phyloP scores from a whole-genome alignment of 495 filamentous ascomycete genomes.

The Daldinia caldariorum region DNA sequence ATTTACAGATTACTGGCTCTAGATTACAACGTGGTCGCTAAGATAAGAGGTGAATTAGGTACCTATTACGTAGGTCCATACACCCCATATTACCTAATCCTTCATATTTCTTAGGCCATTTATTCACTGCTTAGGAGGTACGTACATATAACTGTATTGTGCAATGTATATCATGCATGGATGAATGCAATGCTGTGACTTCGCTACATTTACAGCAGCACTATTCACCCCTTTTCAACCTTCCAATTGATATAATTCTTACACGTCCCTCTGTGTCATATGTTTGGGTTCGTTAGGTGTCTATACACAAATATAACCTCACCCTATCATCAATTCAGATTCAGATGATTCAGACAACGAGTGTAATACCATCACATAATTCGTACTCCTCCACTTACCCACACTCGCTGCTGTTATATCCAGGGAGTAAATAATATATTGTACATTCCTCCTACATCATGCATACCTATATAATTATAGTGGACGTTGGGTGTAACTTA shows the following conservation, averaged over 20 bases:
- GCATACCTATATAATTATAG: too few species aligned
- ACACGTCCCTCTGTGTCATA: too few species aligned
- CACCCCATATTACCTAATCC: constrained; percentile 7
- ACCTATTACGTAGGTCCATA: constrained; percentile 29
- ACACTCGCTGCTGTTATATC: background rate
- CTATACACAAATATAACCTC: too few species aligned
- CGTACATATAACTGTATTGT: too few species aligned
- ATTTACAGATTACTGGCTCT: background rate
- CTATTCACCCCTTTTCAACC: background rate
- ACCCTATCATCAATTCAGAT: background rate
- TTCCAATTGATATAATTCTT: background rate
- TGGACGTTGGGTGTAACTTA: background rate
- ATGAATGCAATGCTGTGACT: background rate
- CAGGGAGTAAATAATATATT: too few species aligned
- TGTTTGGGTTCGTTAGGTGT: too few species aligned
- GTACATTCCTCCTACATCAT: too few species aligned
- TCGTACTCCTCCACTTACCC: too few species aligned
- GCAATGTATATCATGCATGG: too few species aligned
- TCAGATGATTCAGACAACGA: background rate
- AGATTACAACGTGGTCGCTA: constrained; percentile 1
- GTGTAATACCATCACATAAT: background rate
- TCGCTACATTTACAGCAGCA: background rate
- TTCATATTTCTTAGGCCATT: background rate
- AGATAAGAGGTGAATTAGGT: constrained; percentile 4
- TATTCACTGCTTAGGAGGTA: background rate